A percentile compares a stretch with the other conserved stretches of the same genome.
phyloP scores from a whole-genome alignment of 1,284 basidiomycete species.

The Ustilago bromivora region DNA sequence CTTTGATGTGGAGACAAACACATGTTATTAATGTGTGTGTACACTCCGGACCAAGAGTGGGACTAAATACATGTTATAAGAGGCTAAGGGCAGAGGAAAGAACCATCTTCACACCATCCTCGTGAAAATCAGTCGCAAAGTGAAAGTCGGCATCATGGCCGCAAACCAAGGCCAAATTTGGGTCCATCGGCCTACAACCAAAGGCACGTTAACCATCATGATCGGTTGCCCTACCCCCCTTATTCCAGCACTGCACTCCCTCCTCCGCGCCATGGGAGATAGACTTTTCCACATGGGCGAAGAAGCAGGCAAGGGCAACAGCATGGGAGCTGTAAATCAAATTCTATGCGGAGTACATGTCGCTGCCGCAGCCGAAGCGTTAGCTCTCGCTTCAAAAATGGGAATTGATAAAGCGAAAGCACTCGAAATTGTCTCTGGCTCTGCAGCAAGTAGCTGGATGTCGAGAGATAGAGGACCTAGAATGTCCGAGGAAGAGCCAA shows the following conservation, averaged over 20 bases:
- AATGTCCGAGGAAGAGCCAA: slow-evolving; percentile 31
- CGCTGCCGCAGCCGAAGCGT: slow-evolving; percentile 69
- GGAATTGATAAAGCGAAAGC: slow-evolving; percentile 67
- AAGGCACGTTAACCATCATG: slow-evolving; percentile 69
- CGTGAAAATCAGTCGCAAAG: not conserved
- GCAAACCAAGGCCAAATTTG: slow-evolving; percentile 13
- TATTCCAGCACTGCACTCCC: slow-evolving; percentile 54
- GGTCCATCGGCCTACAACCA: slow-evolving; percentile 44
- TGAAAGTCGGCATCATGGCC: not conserved
- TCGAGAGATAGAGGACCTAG: slow-evolving; percentile 65
- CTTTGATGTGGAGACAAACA: not conserved
- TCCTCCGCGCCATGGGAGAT: slow-evolving; percentile 61
- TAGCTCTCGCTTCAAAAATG: slow-evolving; percentile 69
- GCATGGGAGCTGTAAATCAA: slow-evolving; percentile 64
- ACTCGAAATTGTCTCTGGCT: slow-evolving; percentile 66
- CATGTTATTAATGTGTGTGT: not conserved
- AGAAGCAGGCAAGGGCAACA: slow-evolving; percentile 57
- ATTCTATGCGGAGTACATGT: slow-evolving; percentile 69
- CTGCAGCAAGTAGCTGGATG: slow-evolving; percentile 68
- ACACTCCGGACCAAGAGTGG: too few relatives aligned
- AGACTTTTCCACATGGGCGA: slow-evolving; percentile 68
- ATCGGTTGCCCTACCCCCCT: slow-evolving; percentile 60
- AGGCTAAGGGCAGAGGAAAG: too few relatives aligned
- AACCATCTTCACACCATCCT: not conserved
- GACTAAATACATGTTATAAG: too few relatives aligned